These are phyloP conservation scores for Meyerozyma sp. DNA, from an alignment of 1,139 yeast species.

Conservation along the genomic window DNA sequence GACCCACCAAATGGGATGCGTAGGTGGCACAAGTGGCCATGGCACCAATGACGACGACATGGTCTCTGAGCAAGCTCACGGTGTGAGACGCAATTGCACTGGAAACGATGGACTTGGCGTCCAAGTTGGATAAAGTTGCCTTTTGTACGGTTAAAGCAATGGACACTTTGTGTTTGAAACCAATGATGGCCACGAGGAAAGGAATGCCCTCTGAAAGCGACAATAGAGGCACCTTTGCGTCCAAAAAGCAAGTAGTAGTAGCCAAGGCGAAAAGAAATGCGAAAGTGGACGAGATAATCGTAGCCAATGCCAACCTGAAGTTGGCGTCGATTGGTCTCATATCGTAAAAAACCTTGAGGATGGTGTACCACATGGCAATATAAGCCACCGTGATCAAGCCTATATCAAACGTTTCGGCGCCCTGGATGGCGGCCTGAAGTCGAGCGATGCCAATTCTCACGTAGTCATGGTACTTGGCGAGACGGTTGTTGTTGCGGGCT, in stretches of 20 bases:
- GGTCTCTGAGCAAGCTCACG: constrained; percentile 72
- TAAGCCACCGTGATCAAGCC: constrained; percentile 79
- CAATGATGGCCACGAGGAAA: constrained; percentile 86
- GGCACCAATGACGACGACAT: constrained; percentile 69
- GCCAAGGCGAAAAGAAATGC: constrained; percentile 81
- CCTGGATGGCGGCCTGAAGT: constrained; percentile 50
- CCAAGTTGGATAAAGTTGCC: constrained; percentile 29
- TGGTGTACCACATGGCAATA: constrained; percentile 84
- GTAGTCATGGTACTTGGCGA: constrained; percentile 64
- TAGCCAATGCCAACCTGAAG: constrained; percentile 85
- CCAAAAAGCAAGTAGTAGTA: constrained; percentile 48
- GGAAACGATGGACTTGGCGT: constrained; percentile 43
- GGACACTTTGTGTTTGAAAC: constrained; percentile 82
- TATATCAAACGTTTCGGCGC: constrained; percentile 87
- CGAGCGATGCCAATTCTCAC: constrained; percentile 39
- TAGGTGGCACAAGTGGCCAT: constrained; percentile 63
- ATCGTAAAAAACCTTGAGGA: constrained; percentile 70
- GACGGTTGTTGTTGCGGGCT: constrained; percentile 58
- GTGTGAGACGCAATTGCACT: constrained; percentile 67
- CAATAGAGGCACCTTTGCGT: constrained; percentile 59
- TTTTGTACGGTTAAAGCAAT: constrained; percentile 63
- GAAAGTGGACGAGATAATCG: constrained; percentile 74
- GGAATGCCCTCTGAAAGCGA: constrained; percentile 91
- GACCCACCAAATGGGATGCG: constrained; percentile 68
- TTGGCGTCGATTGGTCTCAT: constrained; percentile 81